phyloP scores from a whole-genome alignment of 495 filamentous ascomycete genomes.

The Penicillium maclennaniae region DNA sequence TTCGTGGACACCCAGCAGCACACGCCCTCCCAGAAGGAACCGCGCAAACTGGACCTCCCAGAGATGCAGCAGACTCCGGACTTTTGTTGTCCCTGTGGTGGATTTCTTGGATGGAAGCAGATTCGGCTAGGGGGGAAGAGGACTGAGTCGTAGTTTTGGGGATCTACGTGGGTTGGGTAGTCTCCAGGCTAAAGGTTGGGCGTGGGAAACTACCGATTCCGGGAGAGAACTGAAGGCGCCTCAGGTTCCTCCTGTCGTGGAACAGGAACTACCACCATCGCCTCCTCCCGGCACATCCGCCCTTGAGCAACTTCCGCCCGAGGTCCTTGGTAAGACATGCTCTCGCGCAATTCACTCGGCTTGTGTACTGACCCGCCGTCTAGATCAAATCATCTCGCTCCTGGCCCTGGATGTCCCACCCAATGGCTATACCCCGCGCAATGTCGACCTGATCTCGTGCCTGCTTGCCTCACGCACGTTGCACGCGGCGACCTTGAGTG shows the following conservation, averaged over 20 bases:
- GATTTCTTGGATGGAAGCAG: conserved; percentile 69
- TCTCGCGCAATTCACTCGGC: neutral
- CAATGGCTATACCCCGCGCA: conserved; percentile 72
- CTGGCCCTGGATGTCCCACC: conserved; percentile 73
- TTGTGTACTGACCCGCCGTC: conserved; percentile 20
- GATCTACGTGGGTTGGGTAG: conserved; percentile 57
- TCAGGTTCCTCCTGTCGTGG: conserved; percentile 26
- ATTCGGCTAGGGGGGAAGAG: conserved; percentile 60
- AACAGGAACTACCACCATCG: conserved; percentile 21
- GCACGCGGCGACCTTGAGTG: conserved; percentile 70
- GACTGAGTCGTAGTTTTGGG: conserved; percentile 68
- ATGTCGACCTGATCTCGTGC: conserved; percentile 76
- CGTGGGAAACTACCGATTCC: conserved; percentile 45
- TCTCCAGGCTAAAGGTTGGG: conserved; percentile 48
- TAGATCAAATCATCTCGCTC: conserved; percentile 73
- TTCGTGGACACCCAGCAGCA: conserved; percentile 65
- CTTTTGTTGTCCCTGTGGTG: conserved; percentile 68
- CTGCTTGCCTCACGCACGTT: conserved; percentile 72
- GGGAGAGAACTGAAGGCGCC: conserved; percentile 21
- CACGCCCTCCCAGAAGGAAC: conserved; percentile 49
- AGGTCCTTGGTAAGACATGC: conserved; percentile 63
- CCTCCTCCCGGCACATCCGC: conserved; percentile 34
- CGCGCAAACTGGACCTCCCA: conserved; percentile 36
- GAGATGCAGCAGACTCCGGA: conserved; percentile 48
- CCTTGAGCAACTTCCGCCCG: conserved; percentile 66